Evolutionary conservation across 306 rosid genomes (phyloP).

Genomic region (Pyrus betulifolia): DNA sequence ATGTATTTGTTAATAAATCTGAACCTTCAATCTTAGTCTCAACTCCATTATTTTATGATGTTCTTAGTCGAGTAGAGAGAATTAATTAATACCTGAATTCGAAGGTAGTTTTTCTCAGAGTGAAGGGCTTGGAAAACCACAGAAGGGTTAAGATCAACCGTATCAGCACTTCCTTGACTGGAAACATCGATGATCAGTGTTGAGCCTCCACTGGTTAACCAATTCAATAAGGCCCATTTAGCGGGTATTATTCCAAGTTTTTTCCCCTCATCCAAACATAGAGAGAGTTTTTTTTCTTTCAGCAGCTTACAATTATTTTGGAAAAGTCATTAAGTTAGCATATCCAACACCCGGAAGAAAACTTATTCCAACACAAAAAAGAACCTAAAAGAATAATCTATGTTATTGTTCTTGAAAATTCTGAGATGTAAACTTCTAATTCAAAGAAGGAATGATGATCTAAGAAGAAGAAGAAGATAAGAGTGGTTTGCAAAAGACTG

Average conservation of each 20-base stretch:
- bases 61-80: background rate
- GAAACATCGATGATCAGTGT: slow-evolving; percentile 37
- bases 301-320: too few relatives aligned
- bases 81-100: slow-evolving; percentile 10
- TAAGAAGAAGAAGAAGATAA: too few relatives aligned
- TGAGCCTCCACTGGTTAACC: slow-evolving; percentile 35
- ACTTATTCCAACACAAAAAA: background rate
- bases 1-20: background rate
- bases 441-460: too few relatives aligned
- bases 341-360: background rate
- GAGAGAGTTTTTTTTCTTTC: too few relatives aligned
- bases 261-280: too few relatives aligned
- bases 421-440: too few relatives aligned
- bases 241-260: slow-evolving; percentile 16
- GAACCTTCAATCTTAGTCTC: background rate
- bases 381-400: background rate
- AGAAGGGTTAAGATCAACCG: slow-evolving; percentile 46
- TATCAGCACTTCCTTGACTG: slow-evolving; percentile 36
- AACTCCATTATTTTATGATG: background rate
- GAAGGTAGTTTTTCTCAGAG: slow-evolving; percentile 33
- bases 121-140: slow-evolving; percentile 35
- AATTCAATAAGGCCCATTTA: slow-evolving; percentile 42
- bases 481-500: too few relatives aligned
- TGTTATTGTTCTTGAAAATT: too few relatives aligned
- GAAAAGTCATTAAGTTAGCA: too few relatives aligned